Evolutionary conservation across 2,329 filamentous ascomycete genomes (phyloP).

Genomic region (Neofusicoccum parvum): DNA sequence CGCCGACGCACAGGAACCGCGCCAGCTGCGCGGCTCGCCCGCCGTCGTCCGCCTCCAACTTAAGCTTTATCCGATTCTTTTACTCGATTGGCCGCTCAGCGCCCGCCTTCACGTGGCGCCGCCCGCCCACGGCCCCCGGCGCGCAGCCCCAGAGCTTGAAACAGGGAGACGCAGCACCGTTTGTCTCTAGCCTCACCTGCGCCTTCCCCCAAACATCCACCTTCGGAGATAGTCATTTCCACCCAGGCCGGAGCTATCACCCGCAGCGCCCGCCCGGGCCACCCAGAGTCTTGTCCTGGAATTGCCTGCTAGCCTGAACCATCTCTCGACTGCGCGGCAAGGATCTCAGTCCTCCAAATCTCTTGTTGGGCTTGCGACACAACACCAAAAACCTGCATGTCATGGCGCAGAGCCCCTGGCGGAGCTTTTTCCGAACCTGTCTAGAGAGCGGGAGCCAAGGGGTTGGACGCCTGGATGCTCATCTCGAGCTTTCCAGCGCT

Average conservation of each 20-base stretch:
- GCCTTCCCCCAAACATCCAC: not conserved
- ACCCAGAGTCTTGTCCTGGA: not conserved
- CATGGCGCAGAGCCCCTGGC: slow-evolving; percentile 15
- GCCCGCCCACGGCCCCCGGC: not conserved
- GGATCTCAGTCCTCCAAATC: slow-evolving; percentile 17
- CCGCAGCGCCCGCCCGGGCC: slow-evolving; percentile 6
- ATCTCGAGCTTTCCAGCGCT: not conserved
- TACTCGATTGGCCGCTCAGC: slow-evolving; percentile 1
- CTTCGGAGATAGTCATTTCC: slow-evolving; percentile 11
- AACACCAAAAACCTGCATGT: slow-evolving; percentile 16
- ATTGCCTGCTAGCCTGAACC: slow-evolving; percentile 12
- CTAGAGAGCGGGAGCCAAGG: slow-evolving; percentile 10
- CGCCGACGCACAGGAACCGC: slow-evolving; percentile 7
- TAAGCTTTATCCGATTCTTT: slow-evolving; percentile 18
- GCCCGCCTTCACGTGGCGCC: slow-evolving; percentile 9
- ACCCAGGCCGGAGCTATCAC: slow-evolving; percentile 6
- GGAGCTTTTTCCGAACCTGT: slow-evolving; percentile 12
- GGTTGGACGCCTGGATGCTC: slow-evolving; percentile 11
- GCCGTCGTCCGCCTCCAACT: not conserved
- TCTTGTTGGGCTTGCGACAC: slow-evolving; percentile 5
- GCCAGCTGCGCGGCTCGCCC: slow-evolving; percentile 11
- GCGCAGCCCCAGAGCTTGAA: slow-evolving; percentile 8
- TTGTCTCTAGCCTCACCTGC: not conserved
- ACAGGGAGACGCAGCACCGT: not conserved
- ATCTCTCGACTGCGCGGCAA: not conserved